Percentiles rank a stretch among this genome's conserved stretches.
These are phyloP conservation scores for Calonectria multiphialidica DNA, from an alignment of 2,329 filamentous ascomycete species.

Conservation along the genomic window DNA sequence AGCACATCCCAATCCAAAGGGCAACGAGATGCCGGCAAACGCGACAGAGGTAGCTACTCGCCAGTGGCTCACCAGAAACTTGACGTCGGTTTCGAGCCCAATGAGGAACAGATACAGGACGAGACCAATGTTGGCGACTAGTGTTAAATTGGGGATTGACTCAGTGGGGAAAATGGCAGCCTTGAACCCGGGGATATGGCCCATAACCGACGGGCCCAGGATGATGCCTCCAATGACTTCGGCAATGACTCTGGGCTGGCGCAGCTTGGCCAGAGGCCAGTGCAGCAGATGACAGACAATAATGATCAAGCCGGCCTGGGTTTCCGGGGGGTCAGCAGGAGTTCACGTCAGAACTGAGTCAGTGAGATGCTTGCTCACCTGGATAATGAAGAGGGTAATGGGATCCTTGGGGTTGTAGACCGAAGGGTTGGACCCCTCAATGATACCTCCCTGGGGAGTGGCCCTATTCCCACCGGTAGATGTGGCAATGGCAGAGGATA, in stretches of 20 bases:
- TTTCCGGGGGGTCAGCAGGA: constrained; percentile 11
- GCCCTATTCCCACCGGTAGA: neutral
- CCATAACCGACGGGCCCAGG: constrained; percentile 88
- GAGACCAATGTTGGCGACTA: constrained; percentile 86
- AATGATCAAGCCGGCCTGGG: constrained; percentile 9
- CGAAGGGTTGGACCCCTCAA: constrained; percentile 19
- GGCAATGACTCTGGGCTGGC: constrained; percentile 84
- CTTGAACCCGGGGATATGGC: constrained; percentile 83
- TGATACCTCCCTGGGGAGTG: constrained; percentile 17
- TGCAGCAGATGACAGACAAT: constrained; percentile 61
- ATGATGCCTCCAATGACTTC: constrained; percentile 86
- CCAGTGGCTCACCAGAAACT: constrained; percentile 81
- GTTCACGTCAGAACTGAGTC: neutral
- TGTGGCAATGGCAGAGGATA: neutral
- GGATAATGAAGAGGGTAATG: constrained; percentile 24
- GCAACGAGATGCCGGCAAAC: constrained; percentile 80
- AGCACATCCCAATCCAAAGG: constrained; percentile 83
- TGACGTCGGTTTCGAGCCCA: constrained; percentile 83
- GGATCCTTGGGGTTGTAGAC: constrained; percentile 23
- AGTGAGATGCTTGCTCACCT: too few relatives aligned
- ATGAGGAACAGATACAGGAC: constrained; percentile 90
- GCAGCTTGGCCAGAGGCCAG: constrained; percentile 79
- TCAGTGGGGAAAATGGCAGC: constrained; percentile 79
- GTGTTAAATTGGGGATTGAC: constrained; percentile 79
- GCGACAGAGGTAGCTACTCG: constrained; percentile 82